phyloP scores from a whole-genome alignment of 1,139 yeast species.

The Pichia kudriavzevii region DNA sequence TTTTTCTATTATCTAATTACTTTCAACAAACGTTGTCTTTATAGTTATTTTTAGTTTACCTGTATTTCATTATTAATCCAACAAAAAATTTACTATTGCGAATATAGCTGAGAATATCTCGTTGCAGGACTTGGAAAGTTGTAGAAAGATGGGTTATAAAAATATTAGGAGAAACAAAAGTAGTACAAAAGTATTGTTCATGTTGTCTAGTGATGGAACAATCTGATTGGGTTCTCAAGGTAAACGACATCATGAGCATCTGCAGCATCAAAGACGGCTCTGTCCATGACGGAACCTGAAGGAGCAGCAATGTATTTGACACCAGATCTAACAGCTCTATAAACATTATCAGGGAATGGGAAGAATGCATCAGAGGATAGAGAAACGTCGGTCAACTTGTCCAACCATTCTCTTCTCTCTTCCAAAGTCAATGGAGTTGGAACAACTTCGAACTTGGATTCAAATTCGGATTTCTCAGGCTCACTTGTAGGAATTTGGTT shows the following conservation, averaged over 20 bases:
- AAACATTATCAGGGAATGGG: conserved; percentile 99
- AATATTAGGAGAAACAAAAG: conserved; percentile 1
- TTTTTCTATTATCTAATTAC: no score
- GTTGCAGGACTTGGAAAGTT: no score
- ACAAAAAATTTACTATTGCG: no score
- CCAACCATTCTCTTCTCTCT: conserved; percentile 85
- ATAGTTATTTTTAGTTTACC: conserved; percentile 3
- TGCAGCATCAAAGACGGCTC: conserved; percentile 93
- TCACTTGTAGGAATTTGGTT: conserved; percentile 86
- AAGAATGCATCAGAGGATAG: conserved; percentile 96
- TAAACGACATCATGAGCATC: conserved; percentile 81
- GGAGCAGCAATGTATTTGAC: conserved; percentile 96
- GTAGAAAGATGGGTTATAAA: not conserved
- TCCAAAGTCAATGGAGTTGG: conserved; percentile 77
- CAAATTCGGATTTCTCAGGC: conserved; percentile 90
- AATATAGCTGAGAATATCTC: no score
- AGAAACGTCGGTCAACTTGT: conserved; percentile 75
- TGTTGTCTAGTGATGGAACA: conserved; percentile 77
- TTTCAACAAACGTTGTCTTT: no score
- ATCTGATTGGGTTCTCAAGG: conserved; percentile 91
- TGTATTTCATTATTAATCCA: no score
- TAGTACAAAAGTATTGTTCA: not conserved
- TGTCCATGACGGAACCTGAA: conserved; percentile 95
- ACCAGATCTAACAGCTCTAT: conserved; percentile 95
- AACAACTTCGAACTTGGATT: conserved; percentile 72